phyloP scores from a whole-genome alignment of 1,284 basidiomycete genomes.

The Wallemia mellicola region DNA sequence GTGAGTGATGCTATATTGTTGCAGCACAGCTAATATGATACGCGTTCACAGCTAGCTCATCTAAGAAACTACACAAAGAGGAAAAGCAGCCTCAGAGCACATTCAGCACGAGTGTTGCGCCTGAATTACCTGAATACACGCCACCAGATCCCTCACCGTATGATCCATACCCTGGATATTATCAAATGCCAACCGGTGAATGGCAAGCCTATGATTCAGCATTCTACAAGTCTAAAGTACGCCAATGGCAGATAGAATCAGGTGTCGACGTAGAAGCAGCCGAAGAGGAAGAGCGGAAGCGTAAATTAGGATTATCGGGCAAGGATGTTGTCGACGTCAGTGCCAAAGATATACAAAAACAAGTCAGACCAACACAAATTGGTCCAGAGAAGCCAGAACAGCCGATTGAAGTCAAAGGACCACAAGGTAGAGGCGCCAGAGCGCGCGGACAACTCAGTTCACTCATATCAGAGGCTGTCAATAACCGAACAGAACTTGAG shows the following conservation, averaged over 20 bases:
- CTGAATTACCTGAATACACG: background rate
- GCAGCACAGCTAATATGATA: background rate
- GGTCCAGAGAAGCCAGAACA: constrained; percentile 26
- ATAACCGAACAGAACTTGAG: constrained; percentile 42
- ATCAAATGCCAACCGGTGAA: constrained; percentile 42
- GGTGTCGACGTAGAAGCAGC: constrained; percentile 19
- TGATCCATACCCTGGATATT: constrained; percentile 66
- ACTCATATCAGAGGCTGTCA: constrained; percentile 39
- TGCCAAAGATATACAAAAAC: constrained; percentile 37
- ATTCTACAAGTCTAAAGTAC: constrained; percentile 37
- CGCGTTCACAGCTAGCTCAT: background rate
- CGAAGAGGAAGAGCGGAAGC: constrained; percentile 2
- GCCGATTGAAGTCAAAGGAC: constrained; percentile 34
- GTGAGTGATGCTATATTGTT: background rate
- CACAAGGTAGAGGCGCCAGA: constrained; percentile 25
- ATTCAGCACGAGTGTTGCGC: background rate
- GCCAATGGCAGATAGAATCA: background rate
- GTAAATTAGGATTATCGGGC: constrained; percentile 17
- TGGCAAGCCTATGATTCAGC: constrained; percentile 46
- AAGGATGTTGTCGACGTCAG: constrained; percentile 18
- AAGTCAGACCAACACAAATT: constrained; percentile 29
- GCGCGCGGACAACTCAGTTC: constrained; percentile 44
- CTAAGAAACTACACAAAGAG: background rate
- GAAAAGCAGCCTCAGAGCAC: background rate
- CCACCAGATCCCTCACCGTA: constrained; percentile 24